phyloP scores from a whole-genome alignment of 2,329 filamentous ascomycete genomes.

The Trichophyton verrucosum region DNA sequence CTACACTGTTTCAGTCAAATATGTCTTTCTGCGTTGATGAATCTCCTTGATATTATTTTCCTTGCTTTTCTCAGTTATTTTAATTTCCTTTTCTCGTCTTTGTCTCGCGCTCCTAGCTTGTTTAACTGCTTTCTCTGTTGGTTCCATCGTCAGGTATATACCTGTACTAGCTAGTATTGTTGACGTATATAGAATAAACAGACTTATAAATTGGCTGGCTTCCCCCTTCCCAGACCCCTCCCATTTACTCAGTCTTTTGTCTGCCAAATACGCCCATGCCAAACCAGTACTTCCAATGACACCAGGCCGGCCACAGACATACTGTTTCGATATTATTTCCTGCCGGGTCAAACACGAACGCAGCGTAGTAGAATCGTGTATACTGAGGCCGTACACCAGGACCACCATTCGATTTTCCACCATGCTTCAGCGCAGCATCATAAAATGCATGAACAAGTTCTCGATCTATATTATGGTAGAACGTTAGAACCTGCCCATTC shows the following conservation, averaged over 20 bases:
- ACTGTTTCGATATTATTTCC: conserved; percentile 45
- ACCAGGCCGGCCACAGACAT: conserved; percentile 16
- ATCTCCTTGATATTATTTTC: background rate
- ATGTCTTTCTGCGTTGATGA: background rate
- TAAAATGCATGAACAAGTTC: conserved; percentile 37
- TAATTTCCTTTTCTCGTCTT: background rate
- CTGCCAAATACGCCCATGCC: conserved; percentile 15
- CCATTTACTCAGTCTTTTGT: conserved; percentile 3
- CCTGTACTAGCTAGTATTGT: background rate
- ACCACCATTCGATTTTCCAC: conserved; percentile 39
- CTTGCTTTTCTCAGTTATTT: background rate
- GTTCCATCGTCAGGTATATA: background rate
- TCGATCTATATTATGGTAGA: conserved; percentile 22
- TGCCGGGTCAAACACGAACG: conserved; percentile 39
- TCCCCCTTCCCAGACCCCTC: background rate
- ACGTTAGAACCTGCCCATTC: background rate
- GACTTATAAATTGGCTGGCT: background rate
- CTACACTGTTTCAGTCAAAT: background rate
- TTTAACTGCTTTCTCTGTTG: background rate
- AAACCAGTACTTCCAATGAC: conserved; percentile 14
- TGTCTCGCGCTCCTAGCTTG: background rate
- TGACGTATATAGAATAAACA: background rate
- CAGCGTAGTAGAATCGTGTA: conserved; percentile 38
- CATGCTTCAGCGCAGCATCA: conserved; percentile 32
- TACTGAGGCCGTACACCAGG: conserved; percentile 38